Evolutionary conservation across 2,329 filamentous ascomycete species (phyloP).

Genomic region (Metarhizium guizhouense): DNA sequence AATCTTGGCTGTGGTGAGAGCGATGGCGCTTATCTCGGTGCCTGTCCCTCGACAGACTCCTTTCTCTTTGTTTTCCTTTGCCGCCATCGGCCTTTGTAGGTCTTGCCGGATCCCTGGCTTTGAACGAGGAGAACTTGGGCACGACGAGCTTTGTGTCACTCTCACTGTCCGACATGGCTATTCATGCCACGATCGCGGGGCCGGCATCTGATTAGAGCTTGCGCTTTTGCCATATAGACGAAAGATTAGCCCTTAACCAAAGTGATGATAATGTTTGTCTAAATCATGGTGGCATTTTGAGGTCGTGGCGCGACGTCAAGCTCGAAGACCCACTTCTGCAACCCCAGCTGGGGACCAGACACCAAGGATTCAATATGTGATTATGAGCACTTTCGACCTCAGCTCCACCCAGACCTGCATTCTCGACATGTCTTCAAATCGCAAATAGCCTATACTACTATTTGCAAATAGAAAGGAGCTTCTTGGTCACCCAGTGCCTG

Average conservation of each 20-base stretch:
- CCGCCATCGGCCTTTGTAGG: slow-evolving; percentile 20
- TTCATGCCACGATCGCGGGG: neutral
- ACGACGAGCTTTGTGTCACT: slow-evolving; percentile 14
- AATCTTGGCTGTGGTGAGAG: slow-evolving; percentile 1
- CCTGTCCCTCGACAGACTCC: neutral
- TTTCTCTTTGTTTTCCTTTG: slow-evolving; percentile 11
- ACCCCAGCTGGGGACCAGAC: too few relatives aligned
- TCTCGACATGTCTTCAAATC: too few relatives aligned
- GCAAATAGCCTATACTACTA: too few relatives aligned
- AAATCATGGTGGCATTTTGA: neutral
- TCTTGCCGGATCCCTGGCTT: slow-evolving; percentile 27
- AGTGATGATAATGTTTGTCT: neutral
- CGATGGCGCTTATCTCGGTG: slow-evolving; percentile 8
- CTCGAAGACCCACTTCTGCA: too few relatives aligned
- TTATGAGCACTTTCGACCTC: too few relatives aligned
- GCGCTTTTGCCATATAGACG: neutral
- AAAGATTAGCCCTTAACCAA: too few relatives aligned
- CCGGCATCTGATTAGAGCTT: too few relatives aligned
- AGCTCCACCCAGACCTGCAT: too few relatives aligned
- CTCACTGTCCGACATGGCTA: slow-evolving; percentile 19
- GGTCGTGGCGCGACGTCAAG: too few relatives aligned
- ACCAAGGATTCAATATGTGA: too few relatives aligned
- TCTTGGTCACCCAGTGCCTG: neutral
- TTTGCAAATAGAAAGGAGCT: too few relatives aligned
- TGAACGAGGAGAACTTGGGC: slow-evolving; percentile 72